Conservation (phyloP, 2,329 filamentous ascomycete species). For the Geoglossum cookeanum region DNA sequence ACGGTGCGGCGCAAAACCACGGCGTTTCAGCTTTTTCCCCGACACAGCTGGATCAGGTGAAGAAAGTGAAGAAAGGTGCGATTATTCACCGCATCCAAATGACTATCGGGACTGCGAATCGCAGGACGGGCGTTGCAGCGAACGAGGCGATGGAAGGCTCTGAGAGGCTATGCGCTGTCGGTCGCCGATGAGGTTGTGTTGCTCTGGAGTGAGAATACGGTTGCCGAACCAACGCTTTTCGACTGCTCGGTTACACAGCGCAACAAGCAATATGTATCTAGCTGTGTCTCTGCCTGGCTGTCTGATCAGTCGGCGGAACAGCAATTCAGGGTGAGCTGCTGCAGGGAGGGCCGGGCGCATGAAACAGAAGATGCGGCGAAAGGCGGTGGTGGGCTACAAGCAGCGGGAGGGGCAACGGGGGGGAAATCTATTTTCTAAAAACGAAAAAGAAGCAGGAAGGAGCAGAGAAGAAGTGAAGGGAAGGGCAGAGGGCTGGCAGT, state of each 20-base stretch:
- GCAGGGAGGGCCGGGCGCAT: not conserved
- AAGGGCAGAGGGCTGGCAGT: not conserved
- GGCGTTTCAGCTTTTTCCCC: not conserved
- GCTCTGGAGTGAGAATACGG: not conserved
- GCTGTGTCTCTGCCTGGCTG: not conserved
- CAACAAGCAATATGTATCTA: not conserved
- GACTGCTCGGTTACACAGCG: not conserved
- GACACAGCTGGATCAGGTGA: not conserved
- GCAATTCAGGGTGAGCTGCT: not conserved
- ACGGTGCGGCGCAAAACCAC: not conserved
- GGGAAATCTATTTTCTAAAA: not conserved
- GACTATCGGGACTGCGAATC: not conserved
- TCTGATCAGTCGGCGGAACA: not conserved
- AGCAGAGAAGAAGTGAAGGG: not conserved
- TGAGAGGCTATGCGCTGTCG: conserved; percentile 3
- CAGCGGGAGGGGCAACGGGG: not conserved
- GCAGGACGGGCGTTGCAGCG: not conserved
- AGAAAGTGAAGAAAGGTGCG: not conserved
- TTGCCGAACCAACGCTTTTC: not conserved
- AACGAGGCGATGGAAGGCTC: not conserved
- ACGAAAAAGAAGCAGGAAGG: not conserved
- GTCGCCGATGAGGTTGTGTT: conserved; percentile 2
- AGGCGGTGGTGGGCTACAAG: not conserved
- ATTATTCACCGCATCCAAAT: not conserved
- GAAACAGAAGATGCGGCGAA: not conserved